Evolutionary conservation across 352 stramenopile species (phyloP), one percentile per base, ranked within the genome.

Genomic region (Globisporangium radiosum): DNA sequence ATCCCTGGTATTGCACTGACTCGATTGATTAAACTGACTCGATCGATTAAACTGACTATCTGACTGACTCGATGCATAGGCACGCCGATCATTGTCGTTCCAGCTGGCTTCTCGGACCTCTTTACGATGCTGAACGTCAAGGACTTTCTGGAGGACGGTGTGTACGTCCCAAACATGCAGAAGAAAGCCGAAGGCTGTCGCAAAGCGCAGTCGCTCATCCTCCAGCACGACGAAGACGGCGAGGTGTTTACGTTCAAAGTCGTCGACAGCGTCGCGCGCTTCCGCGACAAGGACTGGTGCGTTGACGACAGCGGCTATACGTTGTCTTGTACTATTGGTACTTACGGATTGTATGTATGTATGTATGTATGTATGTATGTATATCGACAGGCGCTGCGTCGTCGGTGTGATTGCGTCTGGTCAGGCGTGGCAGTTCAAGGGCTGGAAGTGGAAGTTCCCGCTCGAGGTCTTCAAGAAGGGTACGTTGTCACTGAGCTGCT

Each of bases 381-480:
- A 56, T 17, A 5, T 47, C 25, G 51, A 0, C 52, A 95, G 90
- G 90, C 83, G 86, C 52, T 85, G 81, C 33, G 86, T 96, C 52
- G 88, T 97, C 9, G 90, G 73, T 7, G 90, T 97, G 42, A 90
- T 97, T 59, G 90, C 89, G 8, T 94, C 86, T 10, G 90, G 90
- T 2, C 84, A 94, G 54, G 72, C 79, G 48, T 97, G 90, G 90
- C 90, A 97, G 72, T 97, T 97, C 62, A 96, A 96, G 76, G 90
- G 88, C 11, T 97, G 90, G 90, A 92, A 96, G 70, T 96, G 83
- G 78, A 90, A 93, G 51, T 94, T 96, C 64, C 90, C 90, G 14
- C 71, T 97, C 4, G 85, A 95, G 60, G 73, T 96, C 5, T 97
- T 97, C 67, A 94, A 97, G 72, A 88, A 94, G 78, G 85, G 87